Percentiles rank a stretch among this genome's conserved stretches.
Conservation (phyloP, 2,329 filamentous ascomycete species). For the Aspergillus novofumigatus region DNA sequence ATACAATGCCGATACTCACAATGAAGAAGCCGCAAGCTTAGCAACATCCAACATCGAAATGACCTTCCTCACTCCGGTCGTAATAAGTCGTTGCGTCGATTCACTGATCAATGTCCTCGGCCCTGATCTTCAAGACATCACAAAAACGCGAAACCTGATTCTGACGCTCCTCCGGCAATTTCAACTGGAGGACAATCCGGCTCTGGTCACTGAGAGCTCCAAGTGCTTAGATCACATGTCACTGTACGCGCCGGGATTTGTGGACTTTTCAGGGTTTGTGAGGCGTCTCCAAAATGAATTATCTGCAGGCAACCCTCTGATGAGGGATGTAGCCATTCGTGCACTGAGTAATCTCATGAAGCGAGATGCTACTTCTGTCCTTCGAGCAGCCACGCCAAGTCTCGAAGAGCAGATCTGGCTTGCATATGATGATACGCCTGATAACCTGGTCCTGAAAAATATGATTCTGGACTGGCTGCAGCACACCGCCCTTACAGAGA, state of each 20-base stretch:
- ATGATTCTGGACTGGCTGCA: constrained; percentile 91
- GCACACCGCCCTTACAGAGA: constrained; percentile 78
- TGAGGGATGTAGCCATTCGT: constrained; percentile 78
- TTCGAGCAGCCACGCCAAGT: constrained; percentile 68
- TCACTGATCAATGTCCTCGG: constrained; percentile 96
- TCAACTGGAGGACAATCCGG: constrained; percentile 65
- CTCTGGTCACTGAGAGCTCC: constrained; percentile 72
- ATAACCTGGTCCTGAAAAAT: constrained; percentile 75
- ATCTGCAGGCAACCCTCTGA: constrained; percentile 61
- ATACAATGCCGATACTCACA: constrained; percentile 87
- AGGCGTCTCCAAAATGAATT: constrained; percentile 74
- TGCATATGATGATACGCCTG: constrained; percentile 71
- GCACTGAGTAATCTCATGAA: constrained; percentile 95
- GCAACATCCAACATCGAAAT: constrained; percentile 88
- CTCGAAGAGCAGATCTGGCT: constrained; percentile 93
- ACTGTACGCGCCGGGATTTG: constrained; percentile 81
- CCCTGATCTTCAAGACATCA: constrained; percentile 87
- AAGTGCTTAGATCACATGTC: constrained; percentile 86
- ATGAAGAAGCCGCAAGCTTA: constrained; percentile 72
- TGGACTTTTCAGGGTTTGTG: constrained; percentile 82
- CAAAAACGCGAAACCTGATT: constrained; percentile 87
- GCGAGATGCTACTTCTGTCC: constrained; percentile 76
- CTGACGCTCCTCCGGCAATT: constrained; percentile 82
- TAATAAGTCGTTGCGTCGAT: constrained; percentile 83
- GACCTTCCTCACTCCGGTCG: constrained; percentile 74